Conservation (phyloP, 176 grass and related monocot genomes). For the Stipa capillata region DNA sequence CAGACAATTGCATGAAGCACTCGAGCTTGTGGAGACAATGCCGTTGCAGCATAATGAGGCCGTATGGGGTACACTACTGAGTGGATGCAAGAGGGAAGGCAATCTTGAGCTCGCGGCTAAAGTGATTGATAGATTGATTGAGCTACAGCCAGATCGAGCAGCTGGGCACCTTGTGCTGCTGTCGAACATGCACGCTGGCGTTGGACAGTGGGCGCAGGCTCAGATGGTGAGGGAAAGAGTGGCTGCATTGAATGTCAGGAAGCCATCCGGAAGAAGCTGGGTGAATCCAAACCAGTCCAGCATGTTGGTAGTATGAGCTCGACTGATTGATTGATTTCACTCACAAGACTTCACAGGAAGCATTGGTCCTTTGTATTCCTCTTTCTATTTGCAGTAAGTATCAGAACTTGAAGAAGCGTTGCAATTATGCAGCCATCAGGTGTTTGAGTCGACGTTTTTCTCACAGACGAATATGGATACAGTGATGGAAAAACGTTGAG, state of each 20-base stretch:
- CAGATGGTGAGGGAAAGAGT: conserved; percentile 38
- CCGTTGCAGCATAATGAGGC: conserved; percentile 37
- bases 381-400: not conserved
- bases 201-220: conserved; percentile 37
- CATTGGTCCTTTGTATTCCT: not conserved
- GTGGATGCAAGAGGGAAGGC: conserved; percentile 46
- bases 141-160: conserved; percentile 32
- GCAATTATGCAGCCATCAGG: not conserved
- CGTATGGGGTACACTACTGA: conserved; percentile 41
- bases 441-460: not conserved
- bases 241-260: conserved; percentile 24
- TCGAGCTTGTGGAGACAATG: conserved; percentile 48
- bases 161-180: conserved; percentile 51
- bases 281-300: conserved; percentile 22
- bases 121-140: conserved; percentile 34
- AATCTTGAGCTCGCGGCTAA: conserved; percentile 43
- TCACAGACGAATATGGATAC: not conserved
- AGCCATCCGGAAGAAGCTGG: conserved; percentile 39
- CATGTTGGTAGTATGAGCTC: conserved; percentile 3
- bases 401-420: not conserved
- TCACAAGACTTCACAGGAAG: not conserved
- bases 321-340: not conserved
- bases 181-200: conserved; percentile 46
- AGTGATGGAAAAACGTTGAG: not conserved
- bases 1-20: conserved; percentile 31